A percentile compares a stretch with the other conserved stretches of the same genome.
Conservation (phyloP, 1,284 basidiomycete species). For the Meripilus lineatus region DNA sequence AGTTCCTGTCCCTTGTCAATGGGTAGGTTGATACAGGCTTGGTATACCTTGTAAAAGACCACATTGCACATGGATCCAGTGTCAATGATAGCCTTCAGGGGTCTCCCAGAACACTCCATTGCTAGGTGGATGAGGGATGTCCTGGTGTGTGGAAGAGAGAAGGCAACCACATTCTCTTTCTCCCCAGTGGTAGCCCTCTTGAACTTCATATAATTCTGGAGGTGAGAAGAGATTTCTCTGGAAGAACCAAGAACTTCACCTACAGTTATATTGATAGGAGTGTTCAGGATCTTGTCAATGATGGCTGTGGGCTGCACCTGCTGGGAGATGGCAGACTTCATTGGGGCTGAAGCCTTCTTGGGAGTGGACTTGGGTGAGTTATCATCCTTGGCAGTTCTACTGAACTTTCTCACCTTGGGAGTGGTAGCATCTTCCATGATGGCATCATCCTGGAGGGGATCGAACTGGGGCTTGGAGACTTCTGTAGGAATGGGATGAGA, state of each 20-base stretch:
- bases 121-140: neutral
- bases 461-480: too few species aligned
- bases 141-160: neutral
- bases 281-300: too few species aligned
- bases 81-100: constrained; percentile 18
- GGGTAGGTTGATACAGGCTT: constrained; percentile 5
- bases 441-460: too few species aligned
- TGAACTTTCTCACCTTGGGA: too few species aligned
- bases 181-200: neutral
- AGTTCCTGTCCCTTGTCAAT: constrained; percentile 12
- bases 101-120: constrained; percentile 7
- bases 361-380: too few species aligned
- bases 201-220: neutral
- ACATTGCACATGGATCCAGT: constrained; percentile 23
- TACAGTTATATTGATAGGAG: neutral
- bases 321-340: neutral
- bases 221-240: neutral
- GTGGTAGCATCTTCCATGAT: too few species aligned
- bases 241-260: constrained; percentile 1
- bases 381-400: too few species aligned
- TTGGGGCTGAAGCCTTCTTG: too few species aligned
- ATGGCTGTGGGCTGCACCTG: neutral
- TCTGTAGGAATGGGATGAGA: too few species aligned
- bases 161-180: neutral
- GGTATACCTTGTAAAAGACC: constrained; percentile 5